These are phyloP conservation scores for Diddensiella transvaalensis DNA, from an alignment of 805 yeast species.

Conservation along the genomic window DNA sequence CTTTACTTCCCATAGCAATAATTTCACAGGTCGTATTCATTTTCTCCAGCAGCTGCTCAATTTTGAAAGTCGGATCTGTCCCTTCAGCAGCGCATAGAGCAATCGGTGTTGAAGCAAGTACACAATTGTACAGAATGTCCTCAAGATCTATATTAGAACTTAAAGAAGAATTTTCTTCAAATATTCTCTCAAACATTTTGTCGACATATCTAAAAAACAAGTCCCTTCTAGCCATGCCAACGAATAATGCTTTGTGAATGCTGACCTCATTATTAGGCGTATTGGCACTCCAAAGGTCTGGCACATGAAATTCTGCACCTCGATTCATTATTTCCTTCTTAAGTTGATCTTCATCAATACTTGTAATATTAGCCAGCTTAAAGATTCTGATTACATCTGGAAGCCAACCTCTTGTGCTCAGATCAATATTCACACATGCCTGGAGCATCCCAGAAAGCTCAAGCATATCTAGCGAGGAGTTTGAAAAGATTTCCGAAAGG, in stretches of 20 bases:
- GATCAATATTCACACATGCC: background rate
- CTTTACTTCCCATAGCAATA: conserved; percentile 73
- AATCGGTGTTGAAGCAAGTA: conserved; percentile 36
- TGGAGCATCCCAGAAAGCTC: background rate
- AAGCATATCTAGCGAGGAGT: background rate
- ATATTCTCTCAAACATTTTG: conserved; percentile 3
- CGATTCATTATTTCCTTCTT: background rate
- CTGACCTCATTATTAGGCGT: background rate
- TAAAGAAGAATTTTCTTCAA: conserved; percentile 9
- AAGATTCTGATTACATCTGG: background rate
- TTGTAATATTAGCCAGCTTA: background rate
- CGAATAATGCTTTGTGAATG: background rate
- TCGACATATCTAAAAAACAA: conserved; percentile 11
- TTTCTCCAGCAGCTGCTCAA: conserved; percentile 44
- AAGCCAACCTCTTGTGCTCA: conserved; percentile 5
- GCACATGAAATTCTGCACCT: background rate
- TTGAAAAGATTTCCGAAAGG: conserved; percentile 32
- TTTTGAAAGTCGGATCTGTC: conserved; percentile 59
- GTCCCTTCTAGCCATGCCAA: conserved; percentile 10
- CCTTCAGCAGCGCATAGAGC: conserved; percentile 59
- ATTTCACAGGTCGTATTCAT: conserved; percentile 33
- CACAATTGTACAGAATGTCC: conserved; percentile 23
- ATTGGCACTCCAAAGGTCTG: background rate
- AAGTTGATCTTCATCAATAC: background rate
- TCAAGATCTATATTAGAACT: conserved; percentile 14